Evolutionary conservation across 768 basidiomycete genomes (phyloP), one percentile per base, ranked within the genome.

Genomic region (Pleurotus platypus): DNA sequence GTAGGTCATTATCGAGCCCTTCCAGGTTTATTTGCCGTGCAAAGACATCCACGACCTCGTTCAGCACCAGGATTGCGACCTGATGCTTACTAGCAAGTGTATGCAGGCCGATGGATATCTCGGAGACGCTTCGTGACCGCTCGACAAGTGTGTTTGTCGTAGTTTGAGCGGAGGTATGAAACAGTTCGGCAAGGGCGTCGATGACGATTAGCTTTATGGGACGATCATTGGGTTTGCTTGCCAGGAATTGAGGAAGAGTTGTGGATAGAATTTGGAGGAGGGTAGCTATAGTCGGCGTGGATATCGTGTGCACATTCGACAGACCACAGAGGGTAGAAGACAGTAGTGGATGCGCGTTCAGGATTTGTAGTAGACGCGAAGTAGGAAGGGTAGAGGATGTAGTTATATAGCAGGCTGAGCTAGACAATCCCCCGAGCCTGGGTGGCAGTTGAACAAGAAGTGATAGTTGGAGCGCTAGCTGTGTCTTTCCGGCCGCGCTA

Each of bases 401-500:
- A 12, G 88, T 89, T 60, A 96, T 71, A 70, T 90, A 94, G 66
- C 90, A 91, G 1, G 86, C 73, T 1, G 88, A 83, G 35, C 89
- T 91, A 8, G 66, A 74, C 26, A 88, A 69, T 18, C 87, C 90
- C 7, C 84, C 84, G 4, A 76, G 70, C 45, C 69, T 65, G 46
- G 18, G 64, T 20, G 90, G 84, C 0, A 91, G 76, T 67, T 98
- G 95, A 0, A 90, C 88, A 18, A 82, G 76, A 27, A 96, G 74
- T 3, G 92, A 84, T 16, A 93, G 79, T 62, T 95, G 94, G 12
- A 99, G 76, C 3, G 89, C 90, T 4, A 98, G 71, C 64, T 98
- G 94, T 0, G 94, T 94, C 73, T 99, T 99, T 39, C 97, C 97
- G 24, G 96, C 86, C 20, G 94, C 88, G 67, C 97, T 99, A 67